Conservation (phyloP, 1,139 yeast genomes). For the Blastobotrys indianensis region DNA sequence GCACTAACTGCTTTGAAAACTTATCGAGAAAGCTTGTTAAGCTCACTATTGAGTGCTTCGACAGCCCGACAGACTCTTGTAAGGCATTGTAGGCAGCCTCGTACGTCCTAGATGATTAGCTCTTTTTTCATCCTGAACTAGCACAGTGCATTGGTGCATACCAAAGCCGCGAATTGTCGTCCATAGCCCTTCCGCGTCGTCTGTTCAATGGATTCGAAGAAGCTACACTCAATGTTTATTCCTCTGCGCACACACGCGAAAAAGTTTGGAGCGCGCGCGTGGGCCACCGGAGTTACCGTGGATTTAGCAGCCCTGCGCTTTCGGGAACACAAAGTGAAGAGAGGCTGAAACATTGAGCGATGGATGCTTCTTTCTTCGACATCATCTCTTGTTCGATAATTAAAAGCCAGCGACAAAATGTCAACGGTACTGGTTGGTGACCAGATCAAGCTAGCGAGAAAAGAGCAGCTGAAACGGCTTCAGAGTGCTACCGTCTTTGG, state of each 20-base stretch:
- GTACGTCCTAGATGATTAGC: conserved; percentile 20
- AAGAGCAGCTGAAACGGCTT: conserved; percentile 18
- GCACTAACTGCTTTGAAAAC: conserved; percentile 17
- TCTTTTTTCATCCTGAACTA: not conserved
- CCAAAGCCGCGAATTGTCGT: conserved; percentile 15
- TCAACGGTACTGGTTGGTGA: conserved; percentile 11
- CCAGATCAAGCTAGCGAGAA: conserved; percentile 15
- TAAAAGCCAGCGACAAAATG: not conserved
- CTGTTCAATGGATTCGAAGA: conserved; percentile 1
- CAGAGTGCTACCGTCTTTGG: conserved; percentile 20
- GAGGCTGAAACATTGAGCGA: not conserved
- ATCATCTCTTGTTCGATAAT: not conserved
- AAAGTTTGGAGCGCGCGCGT: conserved; percentile 1
- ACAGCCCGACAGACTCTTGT: conserved; percentile 14
- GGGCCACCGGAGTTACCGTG: no score
- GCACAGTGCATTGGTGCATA: conserved; percentile 1
- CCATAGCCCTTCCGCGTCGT: conserved; percentile 5
- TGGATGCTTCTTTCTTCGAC: not conserved
- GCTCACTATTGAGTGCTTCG: conserved; percentile 17
- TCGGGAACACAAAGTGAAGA: no score
- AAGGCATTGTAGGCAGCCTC: conserved; percentile 27
- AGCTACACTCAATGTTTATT: not conserved
- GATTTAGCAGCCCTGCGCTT: no score
- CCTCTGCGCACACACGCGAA: not conserved
- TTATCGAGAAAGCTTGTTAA: conserved; percentile 20